Base-by-base conservation (phyloP, 441 rosid genomes). In the Croton setiger region DNA sequence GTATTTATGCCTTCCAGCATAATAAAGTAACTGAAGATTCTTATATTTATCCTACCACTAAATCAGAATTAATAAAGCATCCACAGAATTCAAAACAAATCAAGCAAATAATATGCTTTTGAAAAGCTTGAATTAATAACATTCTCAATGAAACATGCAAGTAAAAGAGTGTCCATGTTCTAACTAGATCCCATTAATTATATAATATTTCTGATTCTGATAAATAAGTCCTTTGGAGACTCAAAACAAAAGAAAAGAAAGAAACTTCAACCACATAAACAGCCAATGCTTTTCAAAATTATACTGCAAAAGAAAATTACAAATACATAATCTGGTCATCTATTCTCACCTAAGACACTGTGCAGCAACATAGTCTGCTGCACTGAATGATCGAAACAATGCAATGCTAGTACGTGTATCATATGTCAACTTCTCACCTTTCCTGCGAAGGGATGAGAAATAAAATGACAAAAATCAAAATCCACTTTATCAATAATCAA, bases 361-460 rank as follows among this genome's bases (percentile, higher is more conserved):
- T 41, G 98, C 84, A 74, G 89, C 80, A 71, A 92, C 82, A 76
- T 84, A 92, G 68, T 92, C 96, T 64, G 95, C 58, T 64, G 90
- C 98, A 68, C 82, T 75, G 82, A 92, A 92, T 60, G 96, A 84
- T 74, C 82, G 84, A 79, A 90, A 92, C 47, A 92, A 73, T 18
- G 85, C 90, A 79, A 88, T 56, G 74, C 66, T 92, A 60, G 86
- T 83, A 45, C 96, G 91, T 39, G 85, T 68, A 76, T 92, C 98
- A 76, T 79, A 83, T 21, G 81, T 79, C 81, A 87, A 71, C 73
- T 77, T 82, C 64, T 31, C 69, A 63, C 82, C 84, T 81, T 86
- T 90, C 80, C 98, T 92, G 79, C 67, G 72, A 76, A 56, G 20
- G 69, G 54, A 67, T 15, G 69, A 63, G 58, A 75, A 63, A 66